Evolutionary conservation across 2,329 filamentous ascomycete species (phyloP), one percentile per base, ranked within the genome.

Genomic region (Alternaria viburni): DNA sequence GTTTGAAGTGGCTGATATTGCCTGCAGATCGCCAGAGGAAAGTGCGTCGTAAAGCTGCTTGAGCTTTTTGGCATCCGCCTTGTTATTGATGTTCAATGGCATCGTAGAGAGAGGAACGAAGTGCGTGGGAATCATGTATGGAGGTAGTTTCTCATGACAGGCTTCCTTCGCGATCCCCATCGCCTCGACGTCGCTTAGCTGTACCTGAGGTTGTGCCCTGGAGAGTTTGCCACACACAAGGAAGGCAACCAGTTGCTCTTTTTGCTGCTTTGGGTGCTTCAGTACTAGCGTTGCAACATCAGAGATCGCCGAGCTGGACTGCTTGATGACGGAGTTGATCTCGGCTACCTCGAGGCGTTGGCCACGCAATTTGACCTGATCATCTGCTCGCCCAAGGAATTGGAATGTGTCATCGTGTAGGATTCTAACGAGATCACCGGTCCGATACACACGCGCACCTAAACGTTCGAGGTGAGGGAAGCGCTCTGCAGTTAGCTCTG

Each of bases 71-170:
- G 86, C 84, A 71, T 97, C 93, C 0, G 91, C 90, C 76, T 97
- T 97, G 79, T 97, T 97, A 77, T 97, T 97, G 7, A 91, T 83
- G 1, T 93, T 96, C 0, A 97, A 83, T 0, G 94, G 94, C 57
- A 97, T 89, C 8, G 82, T 85, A 0, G 89, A 86, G 8, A 97
- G 81, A 4, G 86, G 87, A 23, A 97, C 82, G 62, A 96, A 89
- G 73, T 96, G 92, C 0, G 93, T 94, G 1, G 94, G 95, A 2
- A 97, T 87, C 94, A 97, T 97, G 77, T 97, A 97, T 0, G 86
- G 87, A 0, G 94, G 92, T 4, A 97, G 85, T 21, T 84, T 88
- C 2, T 86, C 82, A 32, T 87, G 86, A 69, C 93, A 97, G n/a
- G 88, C 86, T 23, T 86, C 82, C 70, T 11, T 81, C 5, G 66